These are phyloP conservation scores for Claviceps sp. DNA, from an alignment of 2,329 filamentous ascomycete species.

Conservation along the genomic window DNA sequence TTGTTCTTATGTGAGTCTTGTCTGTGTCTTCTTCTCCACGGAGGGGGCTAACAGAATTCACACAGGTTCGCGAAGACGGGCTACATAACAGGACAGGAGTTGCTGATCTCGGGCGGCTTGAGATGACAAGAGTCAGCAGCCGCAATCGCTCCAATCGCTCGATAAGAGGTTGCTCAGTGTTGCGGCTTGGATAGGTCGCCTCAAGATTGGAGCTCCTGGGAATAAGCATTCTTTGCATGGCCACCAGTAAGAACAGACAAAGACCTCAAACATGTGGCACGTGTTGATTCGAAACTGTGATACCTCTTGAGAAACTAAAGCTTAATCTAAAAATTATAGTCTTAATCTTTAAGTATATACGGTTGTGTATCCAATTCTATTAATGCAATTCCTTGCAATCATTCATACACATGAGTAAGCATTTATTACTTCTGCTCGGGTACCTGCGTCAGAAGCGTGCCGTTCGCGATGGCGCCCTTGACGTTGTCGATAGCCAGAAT, in stretches of 20 bases:
- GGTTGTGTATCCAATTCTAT: neutral
- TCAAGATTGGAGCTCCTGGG: too few species aligned
- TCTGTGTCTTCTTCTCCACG: too few species aligned
- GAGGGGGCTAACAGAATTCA: neutral
- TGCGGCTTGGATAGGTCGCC: neutral
- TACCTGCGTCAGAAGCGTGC: slow-evolving; percentile 9
- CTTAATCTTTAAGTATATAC: neutral
- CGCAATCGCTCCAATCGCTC: neutral
- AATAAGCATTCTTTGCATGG: too few species aligned
- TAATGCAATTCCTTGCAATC: neutral
- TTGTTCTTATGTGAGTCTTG: slow-evolving; percentile 4
- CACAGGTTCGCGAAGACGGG: slow-evolving; percentile 6
- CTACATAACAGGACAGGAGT: slow-evolving; percentile 7
- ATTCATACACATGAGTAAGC: neutral
- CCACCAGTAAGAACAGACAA: too few species aligned
- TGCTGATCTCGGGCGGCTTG: slow-evolving; percentile 4
- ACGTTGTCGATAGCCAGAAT: slow-evolving; percentile 18
- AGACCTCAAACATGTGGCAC: too few species aligned
- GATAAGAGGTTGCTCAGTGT: neutral
- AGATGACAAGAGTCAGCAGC: neutral
- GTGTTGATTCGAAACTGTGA: neutral
- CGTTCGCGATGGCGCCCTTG: slow-evolving; percentile 16
- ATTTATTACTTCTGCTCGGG: slow-evolving; percentile 4
- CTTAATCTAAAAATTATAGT: neutral
- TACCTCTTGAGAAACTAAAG: neutral